A percentile compares a stretch with the other conserved stretches of the same genome.
These are phyloP conservation scores for Penicillium aurantiogriseum DNA, from an alignment of 2,329 filamentous ascomycete genomes.

Conservation along the genomic window DNA sequence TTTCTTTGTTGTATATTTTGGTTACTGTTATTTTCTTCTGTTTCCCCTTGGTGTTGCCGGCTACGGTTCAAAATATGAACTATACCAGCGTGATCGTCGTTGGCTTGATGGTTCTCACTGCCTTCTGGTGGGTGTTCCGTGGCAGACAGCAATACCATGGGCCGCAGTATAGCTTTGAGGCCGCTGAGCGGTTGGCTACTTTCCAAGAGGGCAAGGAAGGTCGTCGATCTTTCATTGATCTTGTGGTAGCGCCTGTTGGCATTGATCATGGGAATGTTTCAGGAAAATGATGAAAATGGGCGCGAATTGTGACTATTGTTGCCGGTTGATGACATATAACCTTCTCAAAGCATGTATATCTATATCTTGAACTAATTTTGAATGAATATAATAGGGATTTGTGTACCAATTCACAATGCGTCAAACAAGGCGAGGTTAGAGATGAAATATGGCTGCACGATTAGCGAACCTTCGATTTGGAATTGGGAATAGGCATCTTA, in stretches of 20 bases:
- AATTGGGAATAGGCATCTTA: conserved; percentile 4
- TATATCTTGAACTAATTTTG: not conserved
- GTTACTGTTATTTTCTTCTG: conserved; percentile 64
- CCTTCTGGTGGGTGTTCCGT: conserved; percentile 36
- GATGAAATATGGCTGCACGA: not conserved
- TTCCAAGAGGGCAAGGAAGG: conserved; percentile 19
- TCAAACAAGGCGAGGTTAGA: not conserved
- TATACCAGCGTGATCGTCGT: conserved; percentile 45
- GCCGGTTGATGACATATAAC: not conserved
- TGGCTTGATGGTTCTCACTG: conserved; percentile 36
- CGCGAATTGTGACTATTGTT: not conserved
- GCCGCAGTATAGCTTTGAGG: conserved; percentile 49
- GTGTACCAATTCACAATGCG: not conserved
- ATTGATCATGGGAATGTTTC: conserved; percentile 1
- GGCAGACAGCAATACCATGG: conserved; percentile 34
- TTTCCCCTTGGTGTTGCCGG: conserved; percentile 54
- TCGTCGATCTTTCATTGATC: conserved; percentile 17
- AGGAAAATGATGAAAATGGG: not conserved
- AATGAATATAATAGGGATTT: not conserved
- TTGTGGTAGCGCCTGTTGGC: not conserved
- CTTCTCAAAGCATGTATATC: not conserved
- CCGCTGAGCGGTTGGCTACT: conserved; percentile 55
- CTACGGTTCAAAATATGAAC: conserved; percentile 53
- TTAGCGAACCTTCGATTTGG: not conserved
- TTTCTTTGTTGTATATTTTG: conserved; percentile 58